These are phyloP conservation scores for Phenoliferia sp. DNA, from an alignment of 1,284 basidiomycete genomes.

Conservation along the genomic window DNA sequence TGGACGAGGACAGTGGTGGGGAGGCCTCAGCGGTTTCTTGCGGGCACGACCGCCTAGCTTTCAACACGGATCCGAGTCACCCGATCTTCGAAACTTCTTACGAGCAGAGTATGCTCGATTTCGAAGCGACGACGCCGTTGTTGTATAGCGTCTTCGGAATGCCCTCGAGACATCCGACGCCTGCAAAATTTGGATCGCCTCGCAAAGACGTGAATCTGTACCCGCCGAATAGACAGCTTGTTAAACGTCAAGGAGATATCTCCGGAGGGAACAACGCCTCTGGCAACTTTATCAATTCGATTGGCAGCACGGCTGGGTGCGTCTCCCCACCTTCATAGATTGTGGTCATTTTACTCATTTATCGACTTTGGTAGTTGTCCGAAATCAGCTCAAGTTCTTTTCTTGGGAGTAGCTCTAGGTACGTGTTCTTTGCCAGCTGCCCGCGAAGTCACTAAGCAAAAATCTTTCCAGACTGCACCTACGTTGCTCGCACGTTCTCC, in stretches of 20 bases:
- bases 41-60: constrained; percentile 62
- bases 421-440: no score
- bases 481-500: constrained; percentile 40
- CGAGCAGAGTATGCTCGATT: constrained; percentile 16
- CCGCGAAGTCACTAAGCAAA: no score
- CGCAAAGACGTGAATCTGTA: no score
- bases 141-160: not conserved
- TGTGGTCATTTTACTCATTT: no score
- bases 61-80: constrained; percentile 61
- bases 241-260: constrained; percentile 37
- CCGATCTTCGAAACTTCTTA: constrained; percentile 44
- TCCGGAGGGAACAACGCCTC: constrained; percentile 42
- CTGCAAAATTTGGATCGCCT: not conserved
- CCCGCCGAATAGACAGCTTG: no score
- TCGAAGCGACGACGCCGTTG: not conserved
- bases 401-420: constrained; percentile 67
- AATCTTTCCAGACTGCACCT: constrained; percentile 68
- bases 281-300: constrained; percentile 60
- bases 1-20: not conserved
- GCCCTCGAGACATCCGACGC: not conserved
- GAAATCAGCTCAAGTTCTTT: constrained; percentile 43
- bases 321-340: not conserved
- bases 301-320: constrained; percentile 65
- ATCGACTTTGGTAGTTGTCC: no score
- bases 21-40: constrained; percentile 49